A percentile compares a stretch with the other conserved stretches of the same genome.
These are phyloP conservation scores for Fusarium penzigii DNA, from an alignment of 2,329 filamentous ascomycete genomes.

Conservation along the genomic window DNA sequence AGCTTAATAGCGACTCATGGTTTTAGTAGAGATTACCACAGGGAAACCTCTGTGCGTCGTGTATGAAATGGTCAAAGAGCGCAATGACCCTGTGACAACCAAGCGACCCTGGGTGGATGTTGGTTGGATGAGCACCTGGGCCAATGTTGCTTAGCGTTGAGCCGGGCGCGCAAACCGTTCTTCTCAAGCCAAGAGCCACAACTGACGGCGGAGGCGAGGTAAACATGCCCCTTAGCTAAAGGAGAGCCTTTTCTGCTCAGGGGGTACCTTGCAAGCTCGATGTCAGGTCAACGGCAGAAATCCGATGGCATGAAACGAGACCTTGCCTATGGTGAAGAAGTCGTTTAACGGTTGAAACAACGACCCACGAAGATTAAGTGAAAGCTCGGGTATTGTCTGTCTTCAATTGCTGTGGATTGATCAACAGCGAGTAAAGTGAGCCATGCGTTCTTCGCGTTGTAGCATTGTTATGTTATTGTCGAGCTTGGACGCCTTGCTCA, in stretches of 20 bases:
- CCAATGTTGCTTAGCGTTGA: constrained; percentile 26
- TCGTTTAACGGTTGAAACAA: neutral
- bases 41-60: too few relatives aligned
- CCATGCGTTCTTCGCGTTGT: neutral
- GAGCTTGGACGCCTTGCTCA: neutral
- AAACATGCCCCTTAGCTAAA: constrained; percentile 9
- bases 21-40: too few relatives aligned
- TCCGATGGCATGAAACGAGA: neutral
- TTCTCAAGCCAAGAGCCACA: constrained; percentile 21
- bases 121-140: constrained; percentile 22
- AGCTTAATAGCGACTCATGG: too few relatives aligned
- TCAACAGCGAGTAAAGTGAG: neutral
- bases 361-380: neutral
- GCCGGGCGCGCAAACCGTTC: constrained; percentile 8
- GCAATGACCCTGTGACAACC: neutral
- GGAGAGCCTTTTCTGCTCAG: neutral
- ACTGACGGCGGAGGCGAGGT: constrained; percentile 18
- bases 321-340: neutral
- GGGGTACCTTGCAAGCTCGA: neutral
- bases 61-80: neutral
- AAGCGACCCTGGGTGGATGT: neutral
- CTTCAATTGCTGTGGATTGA: neutral
- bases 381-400: neutral
- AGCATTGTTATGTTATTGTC: neutral
- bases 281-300: neutral